Conservation (phyloP, 2,329 filamentous ascomycete species). For the Endoconidiophora polonica region DNA sequence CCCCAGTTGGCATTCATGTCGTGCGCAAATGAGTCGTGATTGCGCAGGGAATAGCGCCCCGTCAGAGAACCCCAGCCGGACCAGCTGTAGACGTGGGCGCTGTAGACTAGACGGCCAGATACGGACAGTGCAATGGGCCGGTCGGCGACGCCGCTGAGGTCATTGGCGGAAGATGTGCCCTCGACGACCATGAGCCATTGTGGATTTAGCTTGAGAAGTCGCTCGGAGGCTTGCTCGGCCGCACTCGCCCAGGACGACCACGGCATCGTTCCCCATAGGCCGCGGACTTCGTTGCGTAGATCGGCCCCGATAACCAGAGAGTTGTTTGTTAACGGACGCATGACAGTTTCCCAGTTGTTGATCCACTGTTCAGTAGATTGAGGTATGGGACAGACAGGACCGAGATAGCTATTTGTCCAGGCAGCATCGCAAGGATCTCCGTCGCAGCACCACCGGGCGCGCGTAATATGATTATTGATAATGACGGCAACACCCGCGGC, state of each 20-base stretch:
- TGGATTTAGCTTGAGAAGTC: slow-evolving; percentile 39
- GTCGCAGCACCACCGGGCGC: slow-evolving; percentile 52
- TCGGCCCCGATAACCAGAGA: slow-evolving; percentile 48
- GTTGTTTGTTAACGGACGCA: slow-evolving; percentile 41
- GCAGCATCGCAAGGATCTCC: slow-evolving; percentile 49
- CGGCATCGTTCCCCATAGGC: slow-evolving; percentile 51
- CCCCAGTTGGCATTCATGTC: slow-evolving; percentile 51
- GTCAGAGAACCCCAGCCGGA: slow-evolving; percentile 49
- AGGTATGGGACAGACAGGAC: slow-evolving; percentile 39
- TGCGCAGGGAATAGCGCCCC: slow-evolving; percentile 42
- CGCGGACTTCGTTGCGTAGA: slow-evolving; percentile 52
- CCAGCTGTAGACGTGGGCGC: slow-evolving; percentile 52
- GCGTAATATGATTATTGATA: slow-evolving; percentile 55
- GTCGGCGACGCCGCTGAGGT: slow-evolving; percentile 36
- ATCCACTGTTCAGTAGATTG: slow-evolving; percentile 53
- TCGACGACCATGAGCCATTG: slow-evolving; percentile 54
- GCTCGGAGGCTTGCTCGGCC: slow-evolving; percentile 45
- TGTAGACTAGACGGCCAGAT: slow-evolving; percentile 44
- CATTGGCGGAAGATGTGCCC: slow-evolving; percentile 50
- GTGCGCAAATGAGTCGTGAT: slow-evolving; percentile 43
- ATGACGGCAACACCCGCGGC: slow-evolving; percentile 47
- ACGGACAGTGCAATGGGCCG: slow-evolving; percentile 42
- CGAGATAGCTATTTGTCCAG: slow-evolving; percentile 50
- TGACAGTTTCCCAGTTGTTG: slow-evolving; percentile 47
- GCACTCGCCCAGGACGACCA: slow-evolving; percentile 49